Evolutionary conservation across 257 asterid genomes (phyloP).

Genomic region (Striga asiatica): DNA sequence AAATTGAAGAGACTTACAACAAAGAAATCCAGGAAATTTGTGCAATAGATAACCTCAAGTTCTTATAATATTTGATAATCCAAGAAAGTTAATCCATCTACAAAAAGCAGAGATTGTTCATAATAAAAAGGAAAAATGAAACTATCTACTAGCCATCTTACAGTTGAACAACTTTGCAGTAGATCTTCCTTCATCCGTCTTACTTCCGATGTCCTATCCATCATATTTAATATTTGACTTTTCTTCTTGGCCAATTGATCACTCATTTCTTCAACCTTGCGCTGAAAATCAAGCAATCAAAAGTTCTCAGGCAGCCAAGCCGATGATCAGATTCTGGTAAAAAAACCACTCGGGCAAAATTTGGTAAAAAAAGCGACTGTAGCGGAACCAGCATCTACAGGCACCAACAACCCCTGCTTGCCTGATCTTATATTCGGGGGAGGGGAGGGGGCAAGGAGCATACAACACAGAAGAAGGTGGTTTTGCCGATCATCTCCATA

Average conservation of each 20-base stretch:
- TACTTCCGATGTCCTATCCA: slow-evolving; percentile 63
- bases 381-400: slow-evolving; percentile 2
- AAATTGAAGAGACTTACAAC: slow-evolving; percentile 1
- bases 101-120: slow-evolving; percentile 4
- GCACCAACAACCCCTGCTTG: slow-evolving; percentile 2
- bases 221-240: slow-evolving; percentile 38
- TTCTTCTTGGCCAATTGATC: slow-evolving; percentile 50
- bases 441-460: no score
- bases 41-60: background rate
- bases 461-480: slow-evolving; percentile 7
- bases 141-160: slow-evolving; percentile 21
- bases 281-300: slow-evolving; percentile 38
- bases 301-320: slow-evolving; percentile 13
- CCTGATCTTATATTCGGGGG: background rate
- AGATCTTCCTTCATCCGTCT: slow-evolving; percentile 58
- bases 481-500: slow-evolving; percentile 11
- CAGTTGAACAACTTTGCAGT: slow-evolving; percentile 46
- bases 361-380: slow-evolving; percentile 5
- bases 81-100: background rate
- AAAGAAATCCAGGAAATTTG: slow-evolving; percentile 9
- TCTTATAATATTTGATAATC: slow-evolving; percentile 6
- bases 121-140: slow-evolving; percentile 4
- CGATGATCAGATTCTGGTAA: slow-evolving; percentile 12
- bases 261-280: slow-evolving; percentile 43
- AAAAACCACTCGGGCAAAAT: slow-evolving; percentile 3